Evolutionary conservation across 768 basidiomycete genomes (phyloP).

Genomic region (Podaxis sp.): DNA sequence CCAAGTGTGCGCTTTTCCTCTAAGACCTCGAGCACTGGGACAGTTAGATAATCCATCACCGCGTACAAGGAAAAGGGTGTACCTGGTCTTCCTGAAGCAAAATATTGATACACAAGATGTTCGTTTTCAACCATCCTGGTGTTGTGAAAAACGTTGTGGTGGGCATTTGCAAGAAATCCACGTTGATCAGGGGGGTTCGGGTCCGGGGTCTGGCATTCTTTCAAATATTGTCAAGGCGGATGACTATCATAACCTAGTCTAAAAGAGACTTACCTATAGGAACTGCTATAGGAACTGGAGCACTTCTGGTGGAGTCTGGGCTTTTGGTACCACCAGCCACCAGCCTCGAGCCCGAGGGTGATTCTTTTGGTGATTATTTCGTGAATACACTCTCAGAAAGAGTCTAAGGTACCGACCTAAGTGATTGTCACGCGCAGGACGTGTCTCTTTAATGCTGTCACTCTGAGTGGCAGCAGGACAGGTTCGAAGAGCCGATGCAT

Average conservation of each 20-base stretch:
- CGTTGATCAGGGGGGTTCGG: neutral
- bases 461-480: neutral
- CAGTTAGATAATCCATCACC: neutral
- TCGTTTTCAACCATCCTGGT: neutral
- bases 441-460: neutral
- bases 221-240: no score
- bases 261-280: neutral
- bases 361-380: no score
- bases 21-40: neutral
- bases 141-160: neutral
- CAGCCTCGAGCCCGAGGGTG: no score
- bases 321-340: no score
- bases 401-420: no score
- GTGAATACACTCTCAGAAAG: no score
- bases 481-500: no score
- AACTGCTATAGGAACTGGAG: neutral
- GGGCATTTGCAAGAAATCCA: neutral
- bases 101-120: neutral
- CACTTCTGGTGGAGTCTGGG: no score
- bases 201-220: neutral
- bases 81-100: neutral
- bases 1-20: neutral
- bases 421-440: neutral
- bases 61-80: neutral
- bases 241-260: neutral